Evolutionary conservation across 73 alveolate species (phyloP).

Genomic region (Tetrahymena elliotti): DNA sequence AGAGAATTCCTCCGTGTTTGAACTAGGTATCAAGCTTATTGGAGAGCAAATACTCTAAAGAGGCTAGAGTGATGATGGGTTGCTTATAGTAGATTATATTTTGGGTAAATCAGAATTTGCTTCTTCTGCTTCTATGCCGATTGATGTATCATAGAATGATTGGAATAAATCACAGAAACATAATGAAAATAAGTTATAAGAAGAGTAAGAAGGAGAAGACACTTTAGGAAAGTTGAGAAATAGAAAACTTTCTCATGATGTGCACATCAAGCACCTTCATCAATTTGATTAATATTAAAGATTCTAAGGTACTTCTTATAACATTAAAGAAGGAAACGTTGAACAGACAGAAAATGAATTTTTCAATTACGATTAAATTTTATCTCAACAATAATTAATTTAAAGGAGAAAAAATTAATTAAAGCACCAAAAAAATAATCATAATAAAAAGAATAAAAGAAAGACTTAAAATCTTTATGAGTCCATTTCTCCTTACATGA

Average conservation of each 20-base stretch:
- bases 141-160: background rate
- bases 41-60: background rate
- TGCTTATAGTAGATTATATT: background rate
- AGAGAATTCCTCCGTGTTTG: background rate
- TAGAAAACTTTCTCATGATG: background rate
- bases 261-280: background rate
- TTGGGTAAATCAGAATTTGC: background rate
- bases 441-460: background rate
- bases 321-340: background rate
- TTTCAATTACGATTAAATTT: background rate
- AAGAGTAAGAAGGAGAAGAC: background rate
- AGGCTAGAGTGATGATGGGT: background rate
- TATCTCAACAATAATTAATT: background rate
- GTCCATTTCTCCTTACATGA: background rate
- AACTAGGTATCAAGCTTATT: background rate
- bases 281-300: background rate
- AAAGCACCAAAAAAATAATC: background rate
- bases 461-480: background rate
- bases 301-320: background rate
- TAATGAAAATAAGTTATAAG: background rate
- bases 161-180: background rate
- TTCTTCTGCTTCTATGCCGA: background rate
- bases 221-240: background rate
- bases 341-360: background rate
- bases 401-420: background rate